Evolutionary conservation across 1,284 basidiomycete species (phyloP).

Genomic region (Earliella scabrosa): DNA sequence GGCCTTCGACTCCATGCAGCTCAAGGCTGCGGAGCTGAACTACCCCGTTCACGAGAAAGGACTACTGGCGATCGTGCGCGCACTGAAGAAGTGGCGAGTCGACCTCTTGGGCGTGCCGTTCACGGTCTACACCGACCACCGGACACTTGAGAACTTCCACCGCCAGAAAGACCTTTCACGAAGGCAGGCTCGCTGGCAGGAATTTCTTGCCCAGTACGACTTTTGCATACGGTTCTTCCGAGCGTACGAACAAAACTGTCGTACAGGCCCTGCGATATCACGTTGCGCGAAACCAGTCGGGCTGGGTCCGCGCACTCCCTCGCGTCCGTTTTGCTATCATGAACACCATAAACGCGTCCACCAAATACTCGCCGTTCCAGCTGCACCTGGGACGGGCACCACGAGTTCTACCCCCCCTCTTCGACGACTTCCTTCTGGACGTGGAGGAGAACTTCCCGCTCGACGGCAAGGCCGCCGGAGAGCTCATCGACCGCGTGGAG

Average conservation of each 20-base stretch:
- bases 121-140: constrained; percentile 43
- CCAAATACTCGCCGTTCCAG: constrained; percentile 41
- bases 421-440: background rate
- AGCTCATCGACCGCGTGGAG: constrained; percentile 6
- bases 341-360: constrained; percentile 38
- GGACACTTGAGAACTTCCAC: constrained; percentile 41
- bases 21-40: constrained; percentile 27
- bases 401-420: constrained; percentile 29
- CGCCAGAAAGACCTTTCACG: constrained; percentile 39
- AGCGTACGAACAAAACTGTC: constrained; percentile 29
- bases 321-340: constrained; percentile 44
- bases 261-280: constrained; percentile 40
- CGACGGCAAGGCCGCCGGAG: background rate
- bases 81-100: constrained; percentile 35
- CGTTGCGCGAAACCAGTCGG: constrained; percentile 43
- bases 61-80: constrained; percentile 26
- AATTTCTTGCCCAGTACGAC: constrained; percentile 41
- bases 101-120: constrained; percentile 40
- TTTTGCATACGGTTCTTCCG: constrained; percentile 31
- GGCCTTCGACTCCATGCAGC: constrained; percentile 22
- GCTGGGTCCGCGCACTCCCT: constrained; percentile 45
- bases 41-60: constrained; percentile 35
- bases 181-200: constrained; percentile 41
- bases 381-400: constrained; percentile 32
- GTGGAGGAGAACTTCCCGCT: background rate